These are phyloP conservation scores for Trichophyton mentagrophytes DNA, from an alignment of 2,329 filamentous ascomycete species.

Conservation along the genomic window DNA sequence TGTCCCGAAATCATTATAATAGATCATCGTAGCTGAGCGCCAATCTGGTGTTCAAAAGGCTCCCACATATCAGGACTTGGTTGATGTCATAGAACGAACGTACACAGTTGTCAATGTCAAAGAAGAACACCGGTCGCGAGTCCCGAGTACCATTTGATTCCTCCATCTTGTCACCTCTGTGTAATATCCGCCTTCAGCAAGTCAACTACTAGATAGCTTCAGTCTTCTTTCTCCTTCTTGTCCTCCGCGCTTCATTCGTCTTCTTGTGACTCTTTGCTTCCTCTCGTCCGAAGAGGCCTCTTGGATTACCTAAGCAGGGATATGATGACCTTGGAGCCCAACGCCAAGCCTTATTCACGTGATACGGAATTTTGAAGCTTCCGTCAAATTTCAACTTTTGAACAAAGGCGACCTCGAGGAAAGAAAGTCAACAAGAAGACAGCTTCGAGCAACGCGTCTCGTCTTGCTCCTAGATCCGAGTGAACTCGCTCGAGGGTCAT, in stretches of 20 bases:
- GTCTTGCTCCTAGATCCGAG: neutral
- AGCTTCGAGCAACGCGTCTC: neutral
- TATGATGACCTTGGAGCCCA: neutral
- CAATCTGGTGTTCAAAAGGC: neutral
- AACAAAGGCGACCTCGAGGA: neutral
- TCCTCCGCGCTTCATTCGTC: too few species aligned
- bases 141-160: constrained; percentile 15
- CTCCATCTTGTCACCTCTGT: neutral
- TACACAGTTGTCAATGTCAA: constrained; percentile 96
- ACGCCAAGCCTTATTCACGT: neutral
- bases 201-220: neutral
- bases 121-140: constrained; percentile 50
- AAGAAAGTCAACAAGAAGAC: neutral
- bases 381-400: neutral
- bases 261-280: too few species aligned
- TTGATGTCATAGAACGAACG: constrained; percentile 16
- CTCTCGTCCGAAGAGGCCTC: too few species aligned
- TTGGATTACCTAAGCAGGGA: neutral
- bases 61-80: neutral
- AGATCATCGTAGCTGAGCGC: neutral
- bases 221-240: neutral
- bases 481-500: neutral
- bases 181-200: neutral
- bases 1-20: too few species aligned
- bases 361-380: neutral